Percentiles rank a stretch among this genome's conserved stretches.
phyloP scores from a whole-genome alignment of 371 early-diverging fungal species.

The Lichtheimia corymbifera region DNA sequence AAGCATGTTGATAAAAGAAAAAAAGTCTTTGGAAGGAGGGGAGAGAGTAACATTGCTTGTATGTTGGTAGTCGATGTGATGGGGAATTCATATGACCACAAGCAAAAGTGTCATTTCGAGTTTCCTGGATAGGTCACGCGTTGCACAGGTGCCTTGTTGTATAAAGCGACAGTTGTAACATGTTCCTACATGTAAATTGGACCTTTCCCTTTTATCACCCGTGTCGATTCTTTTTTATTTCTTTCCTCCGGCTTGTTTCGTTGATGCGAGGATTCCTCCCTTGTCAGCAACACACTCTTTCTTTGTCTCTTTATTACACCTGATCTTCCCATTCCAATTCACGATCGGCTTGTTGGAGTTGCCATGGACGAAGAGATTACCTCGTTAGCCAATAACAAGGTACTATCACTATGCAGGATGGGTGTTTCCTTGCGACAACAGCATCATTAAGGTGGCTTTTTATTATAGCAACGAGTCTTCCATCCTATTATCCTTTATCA shows the following conservation, averaged over 20 bases:
- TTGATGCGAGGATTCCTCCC: no score
- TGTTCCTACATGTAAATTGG: neutral
- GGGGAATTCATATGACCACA: neutral
- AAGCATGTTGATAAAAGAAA: neutral
- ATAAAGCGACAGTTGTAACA: constrained; percentile 8
- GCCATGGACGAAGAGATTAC: no score
- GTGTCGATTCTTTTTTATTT: neutral
- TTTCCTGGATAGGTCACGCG: constrained; percentile 17
- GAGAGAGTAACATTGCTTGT: no score
- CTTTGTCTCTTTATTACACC: neutral
- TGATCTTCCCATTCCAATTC: neutral
- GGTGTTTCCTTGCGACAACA: no score
- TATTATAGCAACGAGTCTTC: constrained; percentile 24
- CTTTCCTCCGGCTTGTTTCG: no score
- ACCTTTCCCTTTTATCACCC: neutral
- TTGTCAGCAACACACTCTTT: neutral
- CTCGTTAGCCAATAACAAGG: no score
- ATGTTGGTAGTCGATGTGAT: no score
- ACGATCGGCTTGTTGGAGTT: neutral
- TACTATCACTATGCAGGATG: no score
- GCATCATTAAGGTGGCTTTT: neutral
- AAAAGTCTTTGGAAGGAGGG: no score
- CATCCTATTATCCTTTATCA: constrained; percentile 42
- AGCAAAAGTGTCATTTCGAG: constrained; percentile 7
- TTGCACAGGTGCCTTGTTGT: constrained; percentile 14